Percentiles rank a stretch among this genome's conserved stretches.
Evolutionary conservation across 106 monocot genomes (phyloP).

Genomic region (Dioscorea zingiberensis): DNA sequence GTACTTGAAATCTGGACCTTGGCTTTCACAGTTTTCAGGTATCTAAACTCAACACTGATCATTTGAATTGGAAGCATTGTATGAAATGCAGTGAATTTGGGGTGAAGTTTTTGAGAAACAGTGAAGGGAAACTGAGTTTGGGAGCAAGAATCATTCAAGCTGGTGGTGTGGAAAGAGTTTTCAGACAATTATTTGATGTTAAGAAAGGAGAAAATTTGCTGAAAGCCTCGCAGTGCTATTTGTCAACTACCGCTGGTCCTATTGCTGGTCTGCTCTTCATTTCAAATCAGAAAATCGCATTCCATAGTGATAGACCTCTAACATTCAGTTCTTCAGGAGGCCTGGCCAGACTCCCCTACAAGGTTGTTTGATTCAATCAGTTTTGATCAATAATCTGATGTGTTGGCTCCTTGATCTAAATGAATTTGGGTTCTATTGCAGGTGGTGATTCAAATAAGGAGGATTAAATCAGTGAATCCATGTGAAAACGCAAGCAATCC

Average conservation of each 20-base stretch:
- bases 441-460: slow-evolving; percentile 42
- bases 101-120: slow-evolving; percentile 25
- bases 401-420: neutral
- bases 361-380: slow-evolving; percentile 1
- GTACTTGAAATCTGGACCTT: too few relatives aligned
- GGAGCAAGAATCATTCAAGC: slow-evolving; percentile 35
- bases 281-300: slow-evolving; percentile 39
- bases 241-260: slow-evolving; percentile 38
- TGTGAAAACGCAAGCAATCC: slow-evolving; percentile 36
- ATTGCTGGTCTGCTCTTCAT: slow-evolving; percentile 38
- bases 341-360: slow-evolving; percentile 18
- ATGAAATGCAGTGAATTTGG: slow-evolving; percentile 25
- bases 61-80: neutral
- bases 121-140: slow-evolving; percentile 30
- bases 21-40: neutral
- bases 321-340: slow-evolving; percentile 24
- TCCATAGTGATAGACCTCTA: slow-evolving; percentile 26
- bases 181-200: slow-evolving; percentile 16
- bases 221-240: slow-evolving; percentile 30
- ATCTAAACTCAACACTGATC: neutral
- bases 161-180: slow-evolving; percentile 28
- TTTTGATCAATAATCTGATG: neutral
- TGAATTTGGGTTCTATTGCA: slow-evolving; percentile 4
- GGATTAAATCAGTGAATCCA: slow-evolving; percentile 27
- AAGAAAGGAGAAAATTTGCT: slow-evolving; percentile 25